Evolutionary conservation across 768 basidiomycete genomes (phyloP).

Genomic region (Kwoniella pini): DNA sequence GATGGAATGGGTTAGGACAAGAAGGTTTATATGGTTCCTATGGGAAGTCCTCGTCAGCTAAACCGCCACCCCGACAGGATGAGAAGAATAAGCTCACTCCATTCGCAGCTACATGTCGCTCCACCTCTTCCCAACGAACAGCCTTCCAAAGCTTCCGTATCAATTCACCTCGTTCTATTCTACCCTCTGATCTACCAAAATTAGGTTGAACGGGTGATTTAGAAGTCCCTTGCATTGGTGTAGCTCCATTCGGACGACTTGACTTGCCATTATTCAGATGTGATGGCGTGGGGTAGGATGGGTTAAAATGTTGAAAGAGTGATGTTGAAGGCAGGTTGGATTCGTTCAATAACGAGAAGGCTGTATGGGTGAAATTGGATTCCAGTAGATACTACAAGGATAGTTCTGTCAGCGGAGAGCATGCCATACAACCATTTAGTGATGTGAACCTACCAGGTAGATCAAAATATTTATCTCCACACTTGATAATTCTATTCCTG

Average conservation of each 20-base stretch:
- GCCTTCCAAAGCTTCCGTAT: constrained; percentile 49
- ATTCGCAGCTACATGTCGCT: constrained; percentile 41
- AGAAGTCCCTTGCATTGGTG: constrained; percentile 12
- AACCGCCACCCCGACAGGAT: too few species aligned
- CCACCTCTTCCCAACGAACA: constrained; percentile 48
- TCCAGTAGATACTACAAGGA: constrained; percentile 49
- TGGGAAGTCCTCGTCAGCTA: too few species aligned
- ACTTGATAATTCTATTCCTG: constrained; percentile 31
- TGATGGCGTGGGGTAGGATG: constrained; percentile 29
- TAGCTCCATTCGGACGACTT: constrained; percentile 17
- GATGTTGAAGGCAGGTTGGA: constrained; percentile 43
- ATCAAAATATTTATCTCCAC: constrained; percentile 52
- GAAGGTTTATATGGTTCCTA: constrained; percentile 36
- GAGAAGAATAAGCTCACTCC: constrained; percentile 30
- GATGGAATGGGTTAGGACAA: constrained; percentile 49
- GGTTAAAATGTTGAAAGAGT: constrained; percentile 48
- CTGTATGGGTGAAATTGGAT: constrained; percentile 51
- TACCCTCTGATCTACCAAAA: constrained; percentile 34
- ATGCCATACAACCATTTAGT: neutral
- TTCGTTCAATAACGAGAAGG: constrained; percentile 48
- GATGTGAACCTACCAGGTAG: constrained; percentile 40
- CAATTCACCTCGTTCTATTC: constrained; percentile 47
- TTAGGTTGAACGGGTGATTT: constrained; percentile 19
- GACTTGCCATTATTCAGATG: constrained; percentile 12
- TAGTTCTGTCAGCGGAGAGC: too few species aligned